Evolutionary conservation across 176 grass and related monocot species (phyloP).

Genomic region (Metroxylon sagu): DNA sequence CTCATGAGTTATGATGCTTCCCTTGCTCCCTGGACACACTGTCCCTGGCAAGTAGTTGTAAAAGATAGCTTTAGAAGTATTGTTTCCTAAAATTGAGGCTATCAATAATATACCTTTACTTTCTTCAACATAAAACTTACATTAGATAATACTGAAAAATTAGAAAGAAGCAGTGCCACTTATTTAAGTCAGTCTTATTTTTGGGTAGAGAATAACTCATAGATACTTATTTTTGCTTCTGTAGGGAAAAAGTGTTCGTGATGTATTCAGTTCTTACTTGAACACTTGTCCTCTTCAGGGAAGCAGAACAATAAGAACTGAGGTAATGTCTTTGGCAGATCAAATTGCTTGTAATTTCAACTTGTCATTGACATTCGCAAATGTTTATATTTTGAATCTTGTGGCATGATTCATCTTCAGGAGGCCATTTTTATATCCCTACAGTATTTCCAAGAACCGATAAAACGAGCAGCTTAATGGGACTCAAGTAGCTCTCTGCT

Average conservation of each 20-base stretch:
- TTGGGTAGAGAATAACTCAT: too few relatives aligned
- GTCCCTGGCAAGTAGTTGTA: too few relatives aligned
- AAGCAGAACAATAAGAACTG: constrained; percentile 98
- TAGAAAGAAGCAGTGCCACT: too few relatives aligned
- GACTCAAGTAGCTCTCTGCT: too few relatives aligned
- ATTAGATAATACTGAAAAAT: too few relatives aligned
- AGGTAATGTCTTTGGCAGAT: constrained; percentile 39
- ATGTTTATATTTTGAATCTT: constrained; percentile 13
- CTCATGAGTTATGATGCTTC: too few relatives aligned
- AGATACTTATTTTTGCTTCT: constrained; percentile 10
- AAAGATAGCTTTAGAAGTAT: too few relatives aligned
- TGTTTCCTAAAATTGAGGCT: too few relatives aligned
- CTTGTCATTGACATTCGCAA: constrained; percentile 12
- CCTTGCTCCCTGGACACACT: too few relatives aligned
- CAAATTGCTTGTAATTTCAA: background rate
- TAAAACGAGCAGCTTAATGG: constrained; percentile 30
- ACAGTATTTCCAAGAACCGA: constrained; percentile 74
- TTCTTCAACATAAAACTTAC: too few relatives aligned
- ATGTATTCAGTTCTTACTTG: constrained; percentile 73
- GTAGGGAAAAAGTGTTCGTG: constrained; percentile 54
- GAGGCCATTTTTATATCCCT: constrained; percentile 89
- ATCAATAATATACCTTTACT: too few relatives aligned
- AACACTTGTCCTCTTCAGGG: constrained; percentile 94
- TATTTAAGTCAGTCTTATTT: too few relatives aligned
- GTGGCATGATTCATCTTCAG: constrained; percentile 27